These are phyloP conservation scores for Lanzia echinophila DNA, from an alignment of 2,329 filamentous ascomycete species.

Conservation along the genomic window DNA sequence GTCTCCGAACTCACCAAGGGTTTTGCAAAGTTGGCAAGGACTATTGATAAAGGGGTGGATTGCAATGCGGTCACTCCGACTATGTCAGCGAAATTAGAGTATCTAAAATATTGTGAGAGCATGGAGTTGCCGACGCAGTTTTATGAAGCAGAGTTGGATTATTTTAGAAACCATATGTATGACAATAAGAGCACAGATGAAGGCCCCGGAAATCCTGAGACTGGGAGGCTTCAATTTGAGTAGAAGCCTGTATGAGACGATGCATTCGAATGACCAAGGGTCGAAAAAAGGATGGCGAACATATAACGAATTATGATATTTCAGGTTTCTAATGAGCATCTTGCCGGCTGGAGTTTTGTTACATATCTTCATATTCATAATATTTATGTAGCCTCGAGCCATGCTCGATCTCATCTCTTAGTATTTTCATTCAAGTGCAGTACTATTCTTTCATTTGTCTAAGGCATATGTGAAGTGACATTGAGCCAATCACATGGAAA, in stretches of 20 bases:
- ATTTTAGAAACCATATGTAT: constrained; percentile 62
- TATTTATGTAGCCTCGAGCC: too few species aligned
- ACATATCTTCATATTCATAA: too few species aligned
- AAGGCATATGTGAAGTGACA: too few species aligned
- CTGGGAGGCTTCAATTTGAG: not conserved
- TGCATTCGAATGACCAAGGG: not conserved
- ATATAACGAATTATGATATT: not conserved
- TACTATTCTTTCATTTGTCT: too few species aligned
- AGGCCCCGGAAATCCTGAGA: constrained; percentile 41
- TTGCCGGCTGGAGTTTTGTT: too few species aligned
- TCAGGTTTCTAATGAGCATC: too few species aligned
- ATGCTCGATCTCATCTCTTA: too few species aligned
- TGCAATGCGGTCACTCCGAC: constrained; percentile 55
- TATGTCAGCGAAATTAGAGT: constrained; percentile 57
- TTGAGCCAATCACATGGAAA: too few species aligned
- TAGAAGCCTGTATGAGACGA: not conserved
- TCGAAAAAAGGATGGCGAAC: not conserved
- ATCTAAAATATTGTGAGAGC: constrained; percentile 56
- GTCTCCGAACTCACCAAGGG: not conserved
- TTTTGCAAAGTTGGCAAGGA: not conserved
- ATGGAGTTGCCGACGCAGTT: constrained; percentile 59
- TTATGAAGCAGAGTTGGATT: constrained; percentile 65
- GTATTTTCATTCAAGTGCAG: too few species aligned
- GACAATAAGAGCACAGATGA: constrained; percentile 47
- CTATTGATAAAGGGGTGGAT: constrained; percentile 41